Conservation (phyloP, 305 asterid species). For the Coffea humblotiana region DNA sequence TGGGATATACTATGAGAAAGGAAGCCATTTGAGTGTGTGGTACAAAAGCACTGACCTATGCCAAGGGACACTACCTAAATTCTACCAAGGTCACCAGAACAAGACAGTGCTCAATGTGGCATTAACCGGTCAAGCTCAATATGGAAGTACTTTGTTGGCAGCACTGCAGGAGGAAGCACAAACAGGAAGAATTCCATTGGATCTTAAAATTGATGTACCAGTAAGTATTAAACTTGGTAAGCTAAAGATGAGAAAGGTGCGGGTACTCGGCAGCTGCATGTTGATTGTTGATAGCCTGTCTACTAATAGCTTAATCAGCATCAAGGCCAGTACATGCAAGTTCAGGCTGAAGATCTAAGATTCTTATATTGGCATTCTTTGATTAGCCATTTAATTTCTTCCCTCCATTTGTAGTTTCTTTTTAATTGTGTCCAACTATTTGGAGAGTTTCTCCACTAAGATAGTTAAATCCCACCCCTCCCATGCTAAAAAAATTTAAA, state of each 20-base stretch:
- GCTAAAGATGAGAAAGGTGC: conserved; percentile 70
- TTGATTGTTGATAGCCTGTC: conserved; percentile 82
- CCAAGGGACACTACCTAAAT: conserved; percentile 68
- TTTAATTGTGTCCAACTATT: neutral
- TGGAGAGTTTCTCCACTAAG: neutral
- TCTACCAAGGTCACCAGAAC: conserved; percentile 87
- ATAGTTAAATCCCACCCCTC: neutral
- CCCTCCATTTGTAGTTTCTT: neutral
- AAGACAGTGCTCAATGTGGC: conserved; percentile 58
- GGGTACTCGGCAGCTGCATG: conserved; percentile 64
- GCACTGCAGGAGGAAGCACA: conserved; percentile 88
- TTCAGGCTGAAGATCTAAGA: conserved; percentile 63
- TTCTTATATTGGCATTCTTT: conserved; percentile 11
- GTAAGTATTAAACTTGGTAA: conserved; percentile 68
- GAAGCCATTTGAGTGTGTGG: conserved; percentile 84
- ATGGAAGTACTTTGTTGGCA: conserved; percentile 62
- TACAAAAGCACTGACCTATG: conserved; percentile 70
- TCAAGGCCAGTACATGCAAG: conserved; percentile 71
- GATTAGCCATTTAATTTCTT: neutral
- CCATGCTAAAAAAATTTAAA: too few relatives aligned
- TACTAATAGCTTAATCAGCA: conserved; percentile 59
- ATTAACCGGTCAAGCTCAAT: conserved; percentile 63
- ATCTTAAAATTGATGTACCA: conserved; percentile 78
- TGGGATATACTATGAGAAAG: conserved; percentile 81
- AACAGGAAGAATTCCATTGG: conserved; percentile 76